Conservation (phyloP, 331 rosid species). For the Phaseolus coccineus region DNA sequence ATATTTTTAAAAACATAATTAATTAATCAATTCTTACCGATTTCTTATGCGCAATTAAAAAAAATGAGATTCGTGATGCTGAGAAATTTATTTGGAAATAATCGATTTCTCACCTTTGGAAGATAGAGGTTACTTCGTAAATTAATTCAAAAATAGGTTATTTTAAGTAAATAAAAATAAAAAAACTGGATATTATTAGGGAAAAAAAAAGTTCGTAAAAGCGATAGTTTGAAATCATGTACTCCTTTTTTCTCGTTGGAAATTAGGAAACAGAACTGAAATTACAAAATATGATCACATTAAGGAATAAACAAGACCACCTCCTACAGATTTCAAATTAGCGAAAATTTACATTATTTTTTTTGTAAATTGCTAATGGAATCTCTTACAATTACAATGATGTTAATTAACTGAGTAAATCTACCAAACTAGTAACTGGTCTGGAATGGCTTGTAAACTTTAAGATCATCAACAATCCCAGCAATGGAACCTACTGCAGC, state of each 20-base stretch:
- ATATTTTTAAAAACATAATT: too few species aligned
- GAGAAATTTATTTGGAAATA: too few species aligned
- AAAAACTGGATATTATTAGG: too few species aligned
- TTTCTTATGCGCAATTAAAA: too few species aligned
- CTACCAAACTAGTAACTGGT: slow-evolving; percentile 31
- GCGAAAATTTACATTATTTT: slow-evolving; percentile 34
- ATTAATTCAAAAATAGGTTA: too few species aligned
- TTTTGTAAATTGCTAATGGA: slow-evolving; percentile 21
- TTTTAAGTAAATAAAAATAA: too few species aligned
- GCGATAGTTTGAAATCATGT: slow-evolving; percentile 2
- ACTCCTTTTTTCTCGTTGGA: background rate
- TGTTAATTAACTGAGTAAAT: background rate
- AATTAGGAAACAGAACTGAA: background rate
- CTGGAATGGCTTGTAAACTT: slow-evolving; percentile 49
- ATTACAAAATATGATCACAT: background rate
- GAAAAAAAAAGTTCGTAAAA: too few species aligned
- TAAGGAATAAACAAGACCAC: slow-evolving; percentile 36
- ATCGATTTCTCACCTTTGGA: too few species aligned
- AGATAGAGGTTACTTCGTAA: too few species aligned
- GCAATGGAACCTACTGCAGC: slow-evolving; percentile 54
- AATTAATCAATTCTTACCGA: too few species aligned
- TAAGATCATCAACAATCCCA: slow-evolving; percentile 46
- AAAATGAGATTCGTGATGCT: too few species aligned
- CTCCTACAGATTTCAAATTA: slow-evolving; percentile 41
- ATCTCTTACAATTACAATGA: slow-evolving; percentile 34